Percentiles rank a stretch among this genome's conserved stretches.
Evolutionary conservation across 2,329 filamentous ascomycete genomes (phyloP).

Genomic region (Coniochaeta pulveracea): DNA sequence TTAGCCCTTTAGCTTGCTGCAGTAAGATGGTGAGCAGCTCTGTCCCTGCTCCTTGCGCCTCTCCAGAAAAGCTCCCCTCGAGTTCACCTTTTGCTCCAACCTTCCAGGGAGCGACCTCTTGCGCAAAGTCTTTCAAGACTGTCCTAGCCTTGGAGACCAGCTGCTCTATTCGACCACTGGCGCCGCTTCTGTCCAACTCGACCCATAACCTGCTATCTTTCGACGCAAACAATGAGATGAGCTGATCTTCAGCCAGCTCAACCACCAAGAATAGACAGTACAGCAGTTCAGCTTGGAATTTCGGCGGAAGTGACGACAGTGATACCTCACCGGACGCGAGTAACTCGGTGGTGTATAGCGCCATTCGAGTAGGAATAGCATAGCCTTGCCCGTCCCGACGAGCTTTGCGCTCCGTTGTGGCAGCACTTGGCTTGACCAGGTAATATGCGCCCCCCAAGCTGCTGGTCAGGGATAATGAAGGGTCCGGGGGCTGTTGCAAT

Average conservation of each 20-base stretch:
- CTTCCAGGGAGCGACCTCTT: constrained; percentile 19
- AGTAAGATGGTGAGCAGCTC: constrained; percentile 33
- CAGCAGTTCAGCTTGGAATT: constrained; percentile 36
- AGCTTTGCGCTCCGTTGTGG: constrained; percentile 8
- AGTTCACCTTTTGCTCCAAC: constrained; percentile 26
- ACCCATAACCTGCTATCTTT: constrained; percentile 34
- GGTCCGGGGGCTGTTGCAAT: constrained; percentile 38
- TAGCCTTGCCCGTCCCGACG: constrained; percentile 56
- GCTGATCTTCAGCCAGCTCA: constrained; percentile 42
- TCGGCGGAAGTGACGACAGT: constrained; percentile 25
- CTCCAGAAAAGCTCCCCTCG: constrained; percentile 23
- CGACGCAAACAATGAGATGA: constrained; percentile 29
- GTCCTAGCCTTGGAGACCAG: constrained; percentile 28
- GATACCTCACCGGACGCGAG: constrained; percentile 30
- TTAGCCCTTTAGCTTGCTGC: constrained; percentile 27
- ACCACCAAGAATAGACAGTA: constrained; percentile 38
- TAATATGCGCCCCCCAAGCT: constrained; percentile 59
- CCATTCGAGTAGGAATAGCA: constrained; percentile 65
- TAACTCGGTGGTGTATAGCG: constrained; percentile 55
- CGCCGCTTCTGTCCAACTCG: constrained; percentile 19
- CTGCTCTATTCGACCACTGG: constrained; percentile 29
- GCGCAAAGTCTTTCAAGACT: constrained; percentile 22
- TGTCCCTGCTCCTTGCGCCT: too few relatives aligned
- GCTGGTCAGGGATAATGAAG: constrained; percentile 64
- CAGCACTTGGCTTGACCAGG: constrained; percentile 33